phyloP scores from a whole-genome alignment of 139 green algal species.

The Tetradesmus obliquus region DNA sequence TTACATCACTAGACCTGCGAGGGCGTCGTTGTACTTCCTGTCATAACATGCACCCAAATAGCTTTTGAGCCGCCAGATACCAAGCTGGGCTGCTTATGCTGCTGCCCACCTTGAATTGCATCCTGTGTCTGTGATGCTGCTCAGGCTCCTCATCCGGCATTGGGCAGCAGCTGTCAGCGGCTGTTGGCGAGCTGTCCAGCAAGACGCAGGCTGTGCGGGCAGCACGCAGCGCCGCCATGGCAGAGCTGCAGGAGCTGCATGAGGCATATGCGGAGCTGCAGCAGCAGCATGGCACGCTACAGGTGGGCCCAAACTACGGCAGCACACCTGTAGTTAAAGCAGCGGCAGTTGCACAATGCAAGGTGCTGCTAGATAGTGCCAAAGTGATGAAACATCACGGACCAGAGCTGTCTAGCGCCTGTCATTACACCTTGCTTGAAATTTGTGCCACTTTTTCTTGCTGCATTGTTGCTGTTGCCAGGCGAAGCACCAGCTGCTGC shows the following conservation, averaged over 20 bases:
- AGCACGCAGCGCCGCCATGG: not conserved
- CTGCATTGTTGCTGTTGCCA: not conserved
- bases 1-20: not conserved
- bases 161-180: not conserved
- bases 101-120: not conserved
- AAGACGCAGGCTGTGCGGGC: not conserved
- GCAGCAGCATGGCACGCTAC: slow-evolving; percentile 18
- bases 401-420: not conserved
- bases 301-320: not conserved
- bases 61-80: not conserved
- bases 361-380: not conserved
- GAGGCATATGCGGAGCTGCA: slow-evolving; percentile 18
- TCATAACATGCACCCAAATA: not conserved
- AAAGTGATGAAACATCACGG: too few species aligned
- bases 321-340: too few species aligned
- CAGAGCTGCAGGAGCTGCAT: slow-evolving; percentile 26
- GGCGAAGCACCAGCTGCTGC: not conserved
- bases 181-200: not conserved
- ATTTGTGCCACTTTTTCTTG: not conserved
- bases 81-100: not conserved
- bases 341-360: too few species aligned
- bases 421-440: not conserved
- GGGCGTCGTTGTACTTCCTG: not conserved
- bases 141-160: not conserved
- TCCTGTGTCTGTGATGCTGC: not conserved